phyloP scores from a whole-genome alignment of 345 rosid genomes.

The Arabidopsis suecica region DNA sequence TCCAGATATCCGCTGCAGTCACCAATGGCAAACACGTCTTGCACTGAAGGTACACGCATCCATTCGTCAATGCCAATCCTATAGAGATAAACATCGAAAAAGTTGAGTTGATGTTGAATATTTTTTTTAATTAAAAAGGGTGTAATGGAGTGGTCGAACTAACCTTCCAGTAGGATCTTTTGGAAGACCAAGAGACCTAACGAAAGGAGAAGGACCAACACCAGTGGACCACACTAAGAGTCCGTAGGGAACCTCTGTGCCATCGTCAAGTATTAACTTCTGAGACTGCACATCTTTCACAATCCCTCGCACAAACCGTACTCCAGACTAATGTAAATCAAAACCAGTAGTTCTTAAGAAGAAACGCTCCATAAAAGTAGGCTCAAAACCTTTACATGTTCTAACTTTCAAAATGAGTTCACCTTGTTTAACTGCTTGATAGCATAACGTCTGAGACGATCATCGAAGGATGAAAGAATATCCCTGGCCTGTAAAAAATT shows the following conservation, averaged over 20 bases:
- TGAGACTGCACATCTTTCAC: constrained; percentile 87
- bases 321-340: constrained; percentile 73
- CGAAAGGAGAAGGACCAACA: constrained; percentile 85
- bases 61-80: constrained; percentile 92
- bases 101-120: not conserved
- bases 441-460: constrained; percentile 90
- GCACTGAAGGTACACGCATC: constrained; percentile 80
- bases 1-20: constrained; percentile 97
- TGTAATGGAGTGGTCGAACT: constrained; percentile 17
- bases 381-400: not conserved
- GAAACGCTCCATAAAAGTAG: not conserved
- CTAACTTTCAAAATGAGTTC: constrained; percentile 18
- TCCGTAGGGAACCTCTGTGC: constrained; percentile 88
- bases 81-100: constrained; percentile 22
- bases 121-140: not conserved
- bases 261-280: constrained; percentile 77
- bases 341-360: not conserved
- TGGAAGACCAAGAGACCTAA: constrained; percentile 72
- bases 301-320: constrained; percentile 80
- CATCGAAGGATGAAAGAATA: constrained; percentile 92
- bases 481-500: constrained; percentile 71
- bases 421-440: constrained; percentile 92
- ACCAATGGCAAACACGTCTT: constrained; percentile 88
- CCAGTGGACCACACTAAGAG: constrained; percentile 95
- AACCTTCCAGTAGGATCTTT: constrained; percentile 95